Evolutionary conservation across 345 rosid species (phyloP).

Genomic region (Hibiscus trionum): DNA sequence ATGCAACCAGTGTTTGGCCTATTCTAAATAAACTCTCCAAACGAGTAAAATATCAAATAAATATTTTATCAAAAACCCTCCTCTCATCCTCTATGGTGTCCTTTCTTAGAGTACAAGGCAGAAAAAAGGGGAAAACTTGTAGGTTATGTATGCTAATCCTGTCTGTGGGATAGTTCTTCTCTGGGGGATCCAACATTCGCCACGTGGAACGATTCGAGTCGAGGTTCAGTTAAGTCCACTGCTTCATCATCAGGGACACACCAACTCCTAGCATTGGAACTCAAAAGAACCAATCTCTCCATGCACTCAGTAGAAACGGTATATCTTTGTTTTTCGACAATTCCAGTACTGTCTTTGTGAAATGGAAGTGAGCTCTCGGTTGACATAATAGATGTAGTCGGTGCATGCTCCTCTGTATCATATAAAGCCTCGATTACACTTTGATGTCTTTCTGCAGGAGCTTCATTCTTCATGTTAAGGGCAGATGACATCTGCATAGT

Average conservation of each 20-base stretch:
- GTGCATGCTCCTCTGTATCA: conserved; percentile 21
- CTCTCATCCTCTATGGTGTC: neutral
- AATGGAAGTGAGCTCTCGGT: conserved; percentile 14
- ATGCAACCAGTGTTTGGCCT: neutral
- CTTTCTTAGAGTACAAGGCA: neutral
- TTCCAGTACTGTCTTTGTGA: neutral
- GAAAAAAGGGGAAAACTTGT: neutral
- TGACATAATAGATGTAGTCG: conserved; percentile 11
- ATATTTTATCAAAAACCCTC: neutral
- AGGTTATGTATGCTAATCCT: neutral
- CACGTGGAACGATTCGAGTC: conserved; percentile 68
- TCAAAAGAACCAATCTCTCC: conserved; percentile 34
- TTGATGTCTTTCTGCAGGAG: conserved; percentile 14
- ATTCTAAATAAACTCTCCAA: neutral
- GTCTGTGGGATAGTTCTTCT: neutral
- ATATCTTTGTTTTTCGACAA: too few species aligned
- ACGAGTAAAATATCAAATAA: neutral
- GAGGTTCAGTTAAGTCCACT: conserved; percentile 80
- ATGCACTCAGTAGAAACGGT: conserved; percentile 24
- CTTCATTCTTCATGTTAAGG: conserved; percentile 22
- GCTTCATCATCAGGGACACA: conserved; percentile 55
- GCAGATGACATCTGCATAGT: conserved; percentile 32
- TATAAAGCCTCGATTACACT: conserved; percentile 19
- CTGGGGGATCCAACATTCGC: conserved; percentile 27
- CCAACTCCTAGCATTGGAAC: conserved; percentile 45